Percentiles rank a stretch among this genome's conserved stretches.
phyloP scores from a whole-genome alignment of 805 yeast genomes.

The Cyberlindnera veronae region DNA sequence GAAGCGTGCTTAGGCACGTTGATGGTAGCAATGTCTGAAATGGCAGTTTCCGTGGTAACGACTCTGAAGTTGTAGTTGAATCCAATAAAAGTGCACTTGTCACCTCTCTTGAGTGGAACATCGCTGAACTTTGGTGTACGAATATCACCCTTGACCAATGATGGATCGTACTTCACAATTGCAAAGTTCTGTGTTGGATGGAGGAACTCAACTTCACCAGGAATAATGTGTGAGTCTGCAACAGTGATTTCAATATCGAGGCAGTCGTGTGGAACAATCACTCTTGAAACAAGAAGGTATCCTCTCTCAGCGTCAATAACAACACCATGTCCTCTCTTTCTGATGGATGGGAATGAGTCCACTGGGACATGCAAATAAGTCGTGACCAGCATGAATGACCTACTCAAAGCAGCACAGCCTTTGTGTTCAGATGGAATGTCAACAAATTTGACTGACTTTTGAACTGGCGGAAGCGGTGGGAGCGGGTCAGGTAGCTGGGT shows the following conservation, averaged over 20 bases:
- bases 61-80: slow-evolving; percentile 67
- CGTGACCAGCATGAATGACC: slow-evolving; percentile 70
- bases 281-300: slow-evolving; percentile 72
- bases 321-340: slow-evolving; percentile 68
- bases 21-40: slow-evolving; percentile 71
- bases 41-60: slow-evolving; percentile 69
- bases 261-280: slow-evolving; percentile 76
- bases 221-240: slow-evolving; percentile 80
- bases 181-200: slow-evolving; percentile 90
- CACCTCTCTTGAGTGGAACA: slow-evolving; percentile 66
- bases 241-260: slow-evolving; percentile 69
- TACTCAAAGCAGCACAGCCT: slow-evolving; percentile 51
- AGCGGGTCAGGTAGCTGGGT: slow-evolving; percentile 50
- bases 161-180: slow-evolving; percentile 77
- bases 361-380: slow-evolving; percentile 63
- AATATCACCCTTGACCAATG: slow-evolving; percentile 66
- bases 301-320: slow-evolving; percentile 81
- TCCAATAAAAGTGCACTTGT: slow-evolving; percentile 74
- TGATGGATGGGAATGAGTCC: slow-evolving; percentile 68
- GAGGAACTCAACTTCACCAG: slow-evolving; percentile 75
- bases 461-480: slow-evolving; percentile 47
- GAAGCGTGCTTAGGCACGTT: slow-evolving; percentile 65
- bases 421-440: slow-evolving; percentile 60
- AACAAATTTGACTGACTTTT: slow-evolving; percentile 65
- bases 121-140: slow-evolving; percentile 60